Evolutionary conservation across 148 eudicot genomes (phyloP).

Genomic region (Pouteria glomerata): DNA sequence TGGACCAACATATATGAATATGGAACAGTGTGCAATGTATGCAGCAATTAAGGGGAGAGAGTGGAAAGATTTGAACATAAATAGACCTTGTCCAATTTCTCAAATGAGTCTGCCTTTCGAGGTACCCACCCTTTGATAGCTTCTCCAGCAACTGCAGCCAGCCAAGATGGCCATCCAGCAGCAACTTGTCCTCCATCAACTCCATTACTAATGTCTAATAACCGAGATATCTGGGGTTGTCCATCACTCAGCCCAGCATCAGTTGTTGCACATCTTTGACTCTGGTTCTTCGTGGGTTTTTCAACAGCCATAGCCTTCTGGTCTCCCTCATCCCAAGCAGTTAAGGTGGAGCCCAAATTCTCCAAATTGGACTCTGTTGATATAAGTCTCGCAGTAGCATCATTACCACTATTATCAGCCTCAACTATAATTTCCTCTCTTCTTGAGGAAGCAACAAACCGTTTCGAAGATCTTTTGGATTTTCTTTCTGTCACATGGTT

Average conservation of each 20-base stretch:
- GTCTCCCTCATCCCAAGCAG: slow-evolving; percentile 31
- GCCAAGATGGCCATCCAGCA: slow-evolving; percentile 77
- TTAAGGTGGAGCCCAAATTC: slow-evolving; percentile 24
- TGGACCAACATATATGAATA: not conserved
- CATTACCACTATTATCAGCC: slow-evolving; percentile 25
- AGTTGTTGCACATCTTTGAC: slow-evolving; percentile 13
- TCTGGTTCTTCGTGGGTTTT: slow-evolving; percentile 18
- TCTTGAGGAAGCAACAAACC: slow-evolving; percentile 23
- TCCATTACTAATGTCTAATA: slow-evolving; percentile 35
- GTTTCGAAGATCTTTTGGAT: slow-evolving; percentile 22
- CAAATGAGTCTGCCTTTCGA: slow-evolving; percentile 60
- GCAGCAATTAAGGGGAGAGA: not conserved
- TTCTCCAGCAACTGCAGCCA: slow-evolving; percentile 71
- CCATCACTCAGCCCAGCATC: slow-evolving; percentile 21
- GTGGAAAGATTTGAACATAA: slow-evolving; percentile 4
- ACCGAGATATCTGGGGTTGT: slow-evolving; percentile 32
- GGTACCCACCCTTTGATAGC: slow-evolving; percentile 72
- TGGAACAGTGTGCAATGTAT: not conserved
- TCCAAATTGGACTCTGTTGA: slow-evolving; percentile 27
- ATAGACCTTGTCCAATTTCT: slow-evolving; percentile 62
- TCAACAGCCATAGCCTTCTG: slow-evolving; percentile 27
- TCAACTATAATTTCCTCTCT: slow-evolving; percentile 29
- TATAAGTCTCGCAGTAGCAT: slow-evolving; percentile 55
- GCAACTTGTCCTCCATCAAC: slow-evolving; percentile 44
- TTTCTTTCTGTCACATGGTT: slow-evolving; percentile 17